Evolutionary conservation across 352 stramenopile genomes (phyloP).

Genomic region (Pythium insidiosum): DNA sequence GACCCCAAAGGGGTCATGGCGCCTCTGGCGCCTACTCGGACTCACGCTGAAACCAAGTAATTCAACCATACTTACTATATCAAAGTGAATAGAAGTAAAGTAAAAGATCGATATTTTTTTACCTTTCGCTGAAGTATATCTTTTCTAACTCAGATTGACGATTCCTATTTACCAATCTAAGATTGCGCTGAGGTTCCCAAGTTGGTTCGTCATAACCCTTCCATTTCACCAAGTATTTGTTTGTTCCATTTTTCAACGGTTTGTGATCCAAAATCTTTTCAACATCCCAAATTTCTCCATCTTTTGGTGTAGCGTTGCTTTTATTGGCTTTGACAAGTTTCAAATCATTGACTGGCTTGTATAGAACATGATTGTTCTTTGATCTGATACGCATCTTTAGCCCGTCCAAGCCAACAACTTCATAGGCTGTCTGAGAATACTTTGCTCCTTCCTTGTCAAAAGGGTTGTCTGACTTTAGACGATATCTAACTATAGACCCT

Average conservation of each 20-base stretch:
- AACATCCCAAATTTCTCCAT: constrained; percentile 7
- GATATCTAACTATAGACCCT: background rate
- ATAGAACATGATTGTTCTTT: constrained; percentile 7
- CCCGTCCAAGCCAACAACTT: constrained; percentile 8
- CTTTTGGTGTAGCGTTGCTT: background rate
- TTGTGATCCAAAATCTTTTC: constrained; percentile 5
- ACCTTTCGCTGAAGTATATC: too few relatives aligned
- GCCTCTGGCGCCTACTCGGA: too few relatives aligned
- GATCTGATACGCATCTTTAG: constrained; percentile 1
- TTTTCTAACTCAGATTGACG: constrained; percentile 1
- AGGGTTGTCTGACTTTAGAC: background rate
- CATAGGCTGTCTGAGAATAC: constrained; percentile 8
- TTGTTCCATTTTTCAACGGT: constrained; percentile 10
- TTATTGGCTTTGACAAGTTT: constrained; percentile 4
- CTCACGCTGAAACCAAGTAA: too few relatives aligned
- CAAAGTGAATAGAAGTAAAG: too few relatives aligned
- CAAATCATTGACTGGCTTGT: constrained; percentile 9
- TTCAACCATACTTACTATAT: too few relatives aligned
- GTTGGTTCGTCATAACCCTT: constrained; percentile 2
- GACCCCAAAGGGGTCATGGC: too few relatives aligned
- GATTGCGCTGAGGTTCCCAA: constrained; percentile 6
- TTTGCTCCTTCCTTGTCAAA: constrained; percentile 4
- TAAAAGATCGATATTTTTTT: too few relatives aligned
- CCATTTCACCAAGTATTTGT: constrained; percentile 10
- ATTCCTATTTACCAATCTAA: constrained; percentile 9